Base-by-base conservation (phyloP, 306 rosid species). In the Citrullus amarus region DNA sequence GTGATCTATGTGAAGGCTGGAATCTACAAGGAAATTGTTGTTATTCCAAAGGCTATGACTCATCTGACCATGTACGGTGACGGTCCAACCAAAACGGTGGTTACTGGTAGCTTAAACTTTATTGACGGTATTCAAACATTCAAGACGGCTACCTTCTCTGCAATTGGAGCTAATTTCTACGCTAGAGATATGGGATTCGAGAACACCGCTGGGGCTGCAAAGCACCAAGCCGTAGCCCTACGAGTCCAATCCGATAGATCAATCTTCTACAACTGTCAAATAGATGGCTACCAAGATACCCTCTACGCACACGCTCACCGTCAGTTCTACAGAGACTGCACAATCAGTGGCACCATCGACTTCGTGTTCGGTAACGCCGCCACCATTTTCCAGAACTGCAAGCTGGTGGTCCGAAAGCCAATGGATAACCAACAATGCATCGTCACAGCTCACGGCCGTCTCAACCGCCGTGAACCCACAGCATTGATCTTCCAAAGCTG, bases 1-100 rank as follows among this genome's bases (percentile, higher is more conserved):
- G 90, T 90, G 46, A 88, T 90, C 9, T 15, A 90, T 20, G 86
- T 90, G 8, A 88, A 88, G 80, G 90, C 81, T 1, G 93, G 93
- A 14, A 77, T 86, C 32, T 90, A 88, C 46, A 57, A 39, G 0
- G 91, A 86, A 78, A 22, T 6, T 32, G 86, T 88, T 4, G 17
- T 8, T 1, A 9, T 90, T 20, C 10, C 30, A 5, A 72, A 72
- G 55, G 0, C 4, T 4, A 69, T 83, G 89, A 73, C 77, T 30
- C 25, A 60, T 77, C 72, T 90, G 53, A 80, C 78, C 0, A 39
- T 90, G 72, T 39, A 81, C 3, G 93, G 91, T 5, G 93, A 90
- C 65, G 93, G 93, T 5, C 89, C 93, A 2, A 78, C 84, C 6
- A 82, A 82, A 39, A 86, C 93, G 9, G 80, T 1, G 30, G 72